Conservation (phyloP, 2,329 filamentous ascomycete species). For the Sarocladium kiliense region DNA sequence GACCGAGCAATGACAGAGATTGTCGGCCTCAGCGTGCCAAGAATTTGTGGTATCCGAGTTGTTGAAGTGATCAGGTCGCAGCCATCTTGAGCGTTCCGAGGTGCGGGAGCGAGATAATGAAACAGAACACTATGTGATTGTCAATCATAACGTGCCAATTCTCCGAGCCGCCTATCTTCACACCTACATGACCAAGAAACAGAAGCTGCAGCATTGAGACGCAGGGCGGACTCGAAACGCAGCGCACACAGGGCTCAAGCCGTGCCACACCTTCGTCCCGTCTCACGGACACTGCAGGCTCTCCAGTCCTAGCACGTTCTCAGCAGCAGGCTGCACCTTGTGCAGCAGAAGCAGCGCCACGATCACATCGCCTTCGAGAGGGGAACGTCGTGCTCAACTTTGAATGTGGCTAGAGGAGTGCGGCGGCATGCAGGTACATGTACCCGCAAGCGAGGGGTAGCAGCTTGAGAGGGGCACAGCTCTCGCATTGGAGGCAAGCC, state of each 20-base stretch:
- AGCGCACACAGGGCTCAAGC: neutral
- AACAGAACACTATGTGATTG: neutral
- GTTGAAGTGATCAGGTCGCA: neutral
- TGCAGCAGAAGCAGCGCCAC: neutral
- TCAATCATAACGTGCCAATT: neutral
- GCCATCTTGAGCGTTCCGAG: neutral
- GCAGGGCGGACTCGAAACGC: constrained; percentile 4
- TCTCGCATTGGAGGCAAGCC: neutral
- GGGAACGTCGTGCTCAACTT: neutral
- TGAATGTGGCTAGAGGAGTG: neutral
- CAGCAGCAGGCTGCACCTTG: neutral
- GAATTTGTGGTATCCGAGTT: neutral
- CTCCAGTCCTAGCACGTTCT: neutral
- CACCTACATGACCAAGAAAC: constrained; percentile 7
- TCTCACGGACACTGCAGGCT: neutral
- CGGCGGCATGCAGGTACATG: constrained; percentile 5
- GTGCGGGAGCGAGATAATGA: neutral
- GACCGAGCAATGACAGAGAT: neutral
- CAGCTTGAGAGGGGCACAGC: neutral
- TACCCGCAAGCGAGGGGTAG: constrained; percentile 8
- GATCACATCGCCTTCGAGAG: neutral
- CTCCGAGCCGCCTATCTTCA: neutral
- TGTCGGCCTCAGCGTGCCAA: neutral
- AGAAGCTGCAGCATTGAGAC: neutral
- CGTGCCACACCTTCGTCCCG: constrained; percentile 9